Evolutionary conservation across 2,329 filamentous ascomycete species (phyloP).

Genomic region (Paraphoma chrysanthemicola): DNA sequence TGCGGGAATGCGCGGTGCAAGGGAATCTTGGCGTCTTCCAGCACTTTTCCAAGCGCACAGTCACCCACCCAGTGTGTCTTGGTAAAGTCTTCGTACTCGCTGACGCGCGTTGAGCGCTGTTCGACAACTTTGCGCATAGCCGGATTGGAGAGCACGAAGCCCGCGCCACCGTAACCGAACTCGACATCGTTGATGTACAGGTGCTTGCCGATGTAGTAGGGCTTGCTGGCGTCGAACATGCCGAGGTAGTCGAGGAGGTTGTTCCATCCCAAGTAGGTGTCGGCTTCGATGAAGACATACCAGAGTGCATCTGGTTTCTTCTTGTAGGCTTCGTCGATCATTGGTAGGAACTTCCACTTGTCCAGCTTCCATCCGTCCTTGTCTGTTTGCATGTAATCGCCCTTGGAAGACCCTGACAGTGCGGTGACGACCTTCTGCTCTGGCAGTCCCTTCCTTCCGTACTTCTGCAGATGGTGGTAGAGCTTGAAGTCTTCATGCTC

Average conservation of each 20-base stretch:
- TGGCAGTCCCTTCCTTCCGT: slow-evolving; percentile 53
- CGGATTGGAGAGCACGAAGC: slow-evolving; percentile 52
- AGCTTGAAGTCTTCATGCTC: slow-evolving; percentile 60
- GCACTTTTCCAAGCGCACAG: slow-evolving; percentile 46
- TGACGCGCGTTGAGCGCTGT: slow-evolving; percentile 36
- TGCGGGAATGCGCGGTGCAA: slow-evolving; percentile 52
- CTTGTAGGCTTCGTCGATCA: slow-evolving; percentile 57
- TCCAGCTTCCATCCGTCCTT: slow-evolving; percentile 61
- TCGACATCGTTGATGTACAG: slow-evolving; percentile 53
- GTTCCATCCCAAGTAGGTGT: slow-evolving; percentile 47
- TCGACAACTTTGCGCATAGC: slow-evolving; percentile 47
- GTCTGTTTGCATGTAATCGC: slow-evolving; percentile 44
- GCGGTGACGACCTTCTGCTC: slow-evolving; percentile 36
- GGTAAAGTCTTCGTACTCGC: slow-evolving; percentile 47
- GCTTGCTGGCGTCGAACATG: slow-evolving; percentile 47
- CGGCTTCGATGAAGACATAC: slow-evolving; percentile 49
- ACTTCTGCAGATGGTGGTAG: slow-evolving; percentile 57
- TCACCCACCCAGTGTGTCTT: slow-evolving; percentile 49
- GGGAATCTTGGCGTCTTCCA: slow-evolving; percentile 44
- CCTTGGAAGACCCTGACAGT: slow-evolving; percentile 42
- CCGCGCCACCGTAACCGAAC: slow-evolving; percentile 56
- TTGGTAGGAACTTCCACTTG: slow-evolving; percentile 66
- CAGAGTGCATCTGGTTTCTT: slow-evolving; percentile 46
- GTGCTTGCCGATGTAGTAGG: slow-evolving; percentile 54
- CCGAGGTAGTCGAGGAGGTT: slow-evolving; percentile 51